These are phyloP conservation scores for Clonostachys sp. DNA, from an alignment of 2,329 filamentous ascomycete species.

Conservation along the genomic window DNA sequence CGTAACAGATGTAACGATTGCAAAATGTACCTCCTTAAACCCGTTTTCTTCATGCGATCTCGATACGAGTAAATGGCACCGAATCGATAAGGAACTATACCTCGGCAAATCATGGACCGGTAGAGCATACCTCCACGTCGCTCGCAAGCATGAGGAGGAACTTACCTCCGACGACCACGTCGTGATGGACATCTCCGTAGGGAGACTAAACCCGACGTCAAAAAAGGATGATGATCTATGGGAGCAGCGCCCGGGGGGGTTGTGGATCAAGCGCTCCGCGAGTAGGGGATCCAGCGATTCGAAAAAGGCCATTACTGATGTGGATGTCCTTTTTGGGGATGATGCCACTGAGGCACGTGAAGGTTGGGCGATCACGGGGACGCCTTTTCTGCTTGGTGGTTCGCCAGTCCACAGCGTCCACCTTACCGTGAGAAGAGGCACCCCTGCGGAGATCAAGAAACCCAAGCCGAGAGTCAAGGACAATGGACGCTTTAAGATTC, in stretches of 20 bases:
- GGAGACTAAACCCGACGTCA: slow-evolving; percentile 61
- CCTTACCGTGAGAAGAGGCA: slow-evolving; percentile 73
- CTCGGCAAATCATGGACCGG: slow-evolving; percentile 69
- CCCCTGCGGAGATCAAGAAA: slow-evolving; percentile 58
- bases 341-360: slow-evolving; percentile 87
- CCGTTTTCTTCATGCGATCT: slow-evolving; percentile 72
- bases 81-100: slow-evolving; percentile 86
- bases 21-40: slow-evolving; percentile 72
- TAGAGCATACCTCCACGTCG: slow-evolving; percentile 76
- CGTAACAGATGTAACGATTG: slow-evolving; percentile 79
- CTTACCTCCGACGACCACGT: slow-evolving; percentile 70
- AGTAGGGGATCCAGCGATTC: slow-evolving; percentile 73
- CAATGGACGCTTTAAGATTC: slow-evolving; percentile 93
- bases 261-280: slow-evolving; percentile 77
- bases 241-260: slow-evolving; percentile 71
- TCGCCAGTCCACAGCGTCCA: slow-evolving; percentile 60
- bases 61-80: slow-evolving; percentile 69
- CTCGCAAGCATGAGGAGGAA: slow-evolving; percentile 82
- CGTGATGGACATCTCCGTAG: slow-evolving; percentile 73
- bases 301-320: slow-evolving; percentile 67
- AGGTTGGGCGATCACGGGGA: slow-evolving; percentile 77
- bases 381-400: slow-evolving; percentile 57
- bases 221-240: slow-evolving; percentile 52
- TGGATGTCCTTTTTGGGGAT: slow-evolving; percentile 85
- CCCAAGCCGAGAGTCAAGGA: slow-evolving; percentile 75